Evolutionary conservation across 345 rosid species (phyloP).

Genomic region (Lepidium sativum): DNA sequence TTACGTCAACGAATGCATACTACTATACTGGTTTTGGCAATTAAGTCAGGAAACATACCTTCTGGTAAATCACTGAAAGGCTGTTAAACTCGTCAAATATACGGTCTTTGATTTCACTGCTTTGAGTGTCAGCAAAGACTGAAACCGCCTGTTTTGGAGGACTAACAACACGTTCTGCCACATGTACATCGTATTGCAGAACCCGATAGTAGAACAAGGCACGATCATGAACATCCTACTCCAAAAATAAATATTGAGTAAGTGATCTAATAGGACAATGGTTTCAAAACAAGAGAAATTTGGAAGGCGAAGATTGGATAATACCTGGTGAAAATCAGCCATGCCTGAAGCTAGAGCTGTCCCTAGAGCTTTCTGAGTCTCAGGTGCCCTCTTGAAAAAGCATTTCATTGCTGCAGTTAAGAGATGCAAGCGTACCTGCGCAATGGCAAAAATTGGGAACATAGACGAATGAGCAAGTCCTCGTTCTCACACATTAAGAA

Average conservation of each 20-base stretch:
- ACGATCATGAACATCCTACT: conserved; percentile 98
- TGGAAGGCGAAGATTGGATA: background rate
- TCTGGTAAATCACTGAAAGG: conserved; percentile 86
- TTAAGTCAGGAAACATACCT: conserved; percentile 36
- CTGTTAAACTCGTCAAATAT: conserved; percentile 96
- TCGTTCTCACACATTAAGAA: background rate
- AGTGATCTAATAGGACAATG: background rate
- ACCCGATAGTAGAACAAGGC: conserved; percentile 97
- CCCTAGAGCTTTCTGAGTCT: conserved; percentile 88
- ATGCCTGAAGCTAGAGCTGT: conserved; percentile 78
- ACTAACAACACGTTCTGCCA: conserved; percentile 76
- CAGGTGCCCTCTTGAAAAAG: conserved; percentile 92
- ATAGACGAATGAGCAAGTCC: conserved; percentile 1
- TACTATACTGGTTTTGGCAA: background rate
- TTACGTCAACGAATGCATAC: background rate
- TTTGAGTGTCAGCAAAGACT: conserved; percentile 94
- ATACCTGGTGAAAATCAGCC: conserved; percentile 88
- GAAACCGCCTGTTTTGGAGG: conserved; percentile 99
- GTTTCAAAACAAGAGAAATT: background rate
- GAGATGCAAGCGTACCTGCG: conserved; percentile 94
- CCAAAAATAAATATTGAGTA: conserved; percentile 6
- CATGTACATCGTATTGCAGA: conserved; percentile 61
- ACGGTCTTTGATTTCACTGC: conserved; percentile 93
- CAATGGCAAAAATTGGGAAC: conserved; percentile 13
- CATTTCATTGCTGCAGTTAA: conserved; percentile 94